Conservation (phyloP, 768 basidiomycete species). For the Xerocomus brunneocitrinus region DNA sequence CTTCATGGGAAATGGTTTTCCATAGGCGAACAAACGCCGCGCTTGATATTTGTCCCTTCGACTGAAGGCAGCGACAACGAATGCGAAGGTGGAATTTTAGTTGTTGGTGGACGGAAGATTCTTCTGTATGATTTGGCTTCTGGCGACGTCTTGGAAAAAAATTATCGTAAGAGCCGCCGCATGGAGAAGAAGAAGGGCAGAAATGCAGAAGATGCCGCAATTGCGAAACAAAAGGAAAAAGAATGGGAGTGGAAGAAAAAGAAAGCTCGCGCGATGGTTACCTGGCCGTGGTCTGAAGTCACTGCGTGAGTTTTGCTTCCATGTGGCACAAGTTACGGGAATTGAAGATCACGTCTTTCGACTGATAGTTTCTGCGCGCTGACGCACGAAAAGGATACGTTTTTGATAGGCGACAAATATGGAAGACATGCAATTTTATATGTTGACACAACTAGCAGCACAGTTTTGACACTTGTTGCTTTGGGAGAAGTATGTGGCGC, state of each 20-base stretch:
- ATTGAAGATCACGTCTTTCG: not conserved
- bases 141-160: conserved; percentile 44
- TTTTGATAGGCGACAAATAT: conserved; percentile 65
- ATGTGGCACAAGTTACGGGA: not conserved
- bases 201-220: conserved; percentile 38
- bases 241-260: conserved; percentile 50
- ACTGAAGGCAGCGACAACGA: conserved; percentile 23
- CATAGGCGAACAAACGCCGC: conserved; percentile 36
- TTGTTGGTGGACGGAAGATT: conserved; percentile 65
- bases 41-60: conserved; percentile 36
- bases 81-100: conserved; percentile 62
- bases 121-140: conserved; percentile 57
- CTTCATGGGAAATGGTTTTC: conserved; percentile 47
- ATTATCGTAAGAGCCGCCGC: conserved; percentile 51
- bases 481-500: conserved; percentile 60
- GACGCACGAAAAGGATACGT: conserved; percentile 42
- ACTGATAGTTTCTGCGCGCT: conserved; percentile 47
- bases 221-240: conserved; percentile 53
- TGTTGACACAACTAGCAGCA: conserved; percentile 39
- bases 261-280: conserved; percentile 51
- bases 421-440: conserved; percentile 69
- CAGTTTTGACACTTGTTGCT: conserved; percentile 49
- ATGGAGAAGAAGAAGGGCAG: conserved; percentile 46
- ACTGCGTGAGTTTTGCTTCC: conserved; percentile 48
- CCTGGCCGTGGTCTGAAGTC: conserved; percentile 76